Percentiles rank a stretch among this genome's conserved stretches.
Evolutionary conservation across 441 rosid species (phyloP).

Genomic region (Macaranga tanarius): DNA sequence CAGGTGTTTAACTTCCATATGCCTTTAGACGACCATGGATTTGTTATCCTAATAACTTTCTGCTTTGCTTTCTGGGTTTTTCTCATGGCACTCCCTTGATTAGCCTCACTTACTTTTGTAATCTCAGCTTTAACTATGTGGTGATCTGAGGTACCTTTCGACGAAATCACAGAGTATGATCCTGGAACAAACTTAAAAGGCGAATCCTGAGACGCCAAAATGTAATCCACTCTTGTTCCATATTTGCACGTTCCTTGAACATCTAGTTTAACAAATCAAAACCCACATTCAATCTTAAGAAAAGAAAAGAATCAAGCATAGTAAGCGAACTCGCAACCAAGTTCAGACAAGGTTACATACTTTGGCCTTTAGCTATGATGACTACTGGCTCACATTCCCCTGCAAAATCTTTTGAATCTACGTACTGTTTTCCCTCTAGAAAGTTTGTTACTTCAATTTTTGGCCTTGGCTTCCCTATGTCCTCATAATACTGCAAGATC

Average conservation of each 20-base stretch:
- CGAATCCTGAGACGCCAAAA: conserved; percentile 57
- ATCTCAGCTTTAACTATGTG: conserved; percentile 84
- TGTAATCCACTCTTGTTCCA: conserved; percentile 80
- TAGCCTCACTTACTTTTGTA: conserved; percentile 28
- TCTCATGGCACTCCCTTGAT: conserved; percentile 29
- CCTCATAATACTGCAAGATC: conserved; percentile 67
- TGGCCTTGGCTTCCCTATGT: conserved; percentile 83
- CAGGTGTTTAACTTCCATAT: conserved; percentile 37
- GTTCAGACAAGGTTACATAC: conserved; percentile 25
- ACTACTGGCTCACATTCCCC: conserved; percentile 90
- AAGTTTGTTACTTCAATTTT: conserved; percentile 63
- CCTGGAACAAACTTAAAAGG: conserved; percentile 67
- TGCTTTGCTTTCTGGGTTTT: conserved; percentile 35
- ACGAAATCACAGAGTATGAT: conserved; percentile 81
- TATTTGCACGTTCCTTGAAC: conserved; percentile 45
- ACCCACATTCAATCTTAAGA: background rate
- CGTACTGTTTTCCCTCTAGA: conserved; percentile 57
- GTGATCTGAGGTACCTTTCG: conserved; percentile 93
- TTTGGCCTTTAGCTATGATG: conserved; percentile 92
- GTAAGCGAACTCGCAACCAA: background rate
- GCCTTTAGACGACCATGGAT: conserved; percentile 37
- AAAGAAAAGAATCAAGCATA: too few relatives aligned
- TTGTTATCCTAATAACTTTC: conserved; percentile 35
- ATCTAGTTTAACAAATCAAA: conserved; percentile 32
- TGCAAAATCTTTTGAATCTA: conserved; percentile 68